Evolutionary conservation across 2,329 filamentous ascomycete genomes (phyloP).

Genomic region (Penicillium freii): DNA sequence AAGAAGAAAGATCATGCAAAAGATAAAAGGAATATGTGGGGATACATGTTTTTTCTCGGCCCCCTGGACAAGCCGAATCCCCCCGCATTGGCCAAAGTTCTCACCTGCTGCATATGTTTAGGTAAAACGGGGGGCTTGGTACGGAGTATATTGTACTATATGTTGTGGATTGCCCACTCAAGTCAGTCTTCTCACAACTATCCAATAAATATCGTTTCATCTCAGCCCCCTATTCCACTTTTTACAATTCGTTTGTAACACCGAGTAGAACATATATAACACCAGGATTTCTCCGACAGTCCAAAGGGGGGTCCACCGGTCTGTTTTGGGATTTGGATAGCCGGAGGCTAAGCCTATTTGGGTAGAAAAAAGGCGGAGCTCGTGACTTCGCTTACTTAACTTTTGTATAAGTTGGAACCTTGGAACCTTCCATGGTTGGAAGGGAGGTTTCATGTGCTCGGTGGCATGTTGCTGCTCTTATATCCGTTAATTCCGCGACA

Average conservation of each 20-base stretch:
- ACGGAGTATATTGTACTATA: too few relatives aligned
- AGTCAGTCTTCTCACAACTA: background rate
- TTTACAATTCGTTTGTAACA: background rate
- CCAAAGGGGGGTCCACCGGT: background rate
- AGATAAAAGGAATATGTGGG: background rate
- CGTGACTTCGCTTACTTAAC: background rate
- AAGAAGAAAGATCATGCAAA: background rate
- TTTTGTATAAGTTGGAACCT: too few relatives aligned
- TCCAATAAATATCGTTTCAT: background rate
- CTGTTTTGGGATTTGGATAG: background rate
- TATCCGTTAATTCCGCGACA: background rate
- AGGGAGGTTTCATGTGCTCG: background rate
- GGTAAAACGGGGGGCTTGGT: too few relatives aligned
- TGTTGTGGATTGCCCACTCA: too few relatives aligned
- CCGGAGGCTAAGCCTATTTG: background rate
- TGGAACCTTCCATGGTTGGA: too few relatives aligned
- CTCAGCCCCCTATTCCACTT: background rate
- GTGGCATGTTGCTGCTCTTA: background rate
- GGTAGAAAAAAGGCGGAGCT: background rate
- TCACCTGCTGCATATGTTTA: too few relatives aligned
- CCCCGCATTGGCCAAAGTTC: too few relatives aligned
- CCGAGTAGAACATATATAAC: background rate
- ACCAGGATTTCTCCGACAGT: background rate
- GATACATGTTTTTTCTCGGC: background rate
- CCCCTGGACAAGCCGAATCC: too few relatives aligned